These are phyloP conservation scores for Melastoma candidum DNA, from an alignment of 441 rosid species.

Conservation along the genomic window DNA sequence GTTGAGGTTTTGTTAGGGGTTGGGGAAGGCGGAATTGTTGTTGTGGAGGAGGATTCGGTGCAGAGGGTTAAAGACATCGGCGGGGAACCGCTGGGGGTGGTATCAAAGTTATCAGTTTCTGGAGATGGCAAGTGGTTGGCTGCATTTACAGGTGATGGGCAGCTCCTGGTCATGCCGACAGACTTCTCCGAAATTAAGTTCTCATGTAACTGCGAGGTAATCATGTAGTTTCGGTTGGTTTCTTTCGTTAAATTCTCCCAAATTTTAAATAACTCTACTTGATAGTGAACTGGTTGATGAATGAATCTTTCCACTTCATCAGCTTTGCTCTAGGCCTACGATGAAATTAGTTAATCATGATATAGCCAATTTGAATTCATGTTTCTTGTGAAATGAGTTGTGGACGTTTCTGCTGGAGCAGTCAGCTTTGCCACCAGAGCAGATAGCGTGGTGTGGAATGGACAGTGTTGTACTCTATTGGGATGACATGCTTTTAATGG, in stretches of 20 bases:
- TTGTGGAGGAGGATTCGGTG: constrained; percentile 81
- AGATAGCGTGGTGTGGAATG: constrained; percentile 98
- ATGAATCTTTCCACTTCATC: too few species aligned
- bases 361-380: too few species aligned
- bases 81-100: constrained; percentile 42
- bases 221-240: neutral
- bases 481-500: constrained; percentile 96
- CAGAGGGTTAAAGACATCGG: constrained; percentile 39
- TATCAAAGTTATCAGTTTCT: constrained; percentile 80
- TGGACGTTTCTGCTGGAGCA: constrained; percentile 20
- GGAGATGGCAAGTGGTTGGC: constrained; percentile 75
- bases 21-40: constrained; percentile 41
- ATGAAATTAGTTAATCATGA: too few species aligned
- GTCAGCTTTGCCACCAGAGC: constrained; percentile 97
- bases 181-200: constrained; percentile 41
- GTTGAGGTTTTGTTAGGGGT: constrained; percentile 72
- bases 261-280: too few species aligned
- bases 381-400: neutral
- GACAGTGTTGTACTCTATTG: constrained; percentile 84
- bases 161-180: constrained; percentile 58
- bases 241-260: too few species aligned
- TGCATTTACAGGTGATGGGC: constrained; percentile 81
- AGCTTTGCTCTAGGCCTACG: too few species aligned
- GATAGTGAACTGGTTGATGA: too few species aligned
- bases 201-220: constrained; percentile 73